phyloP scores from a whole-genome alignment of 2,329 filamentous ascomycete species.

The Setomelanomma holmii region DNA sequence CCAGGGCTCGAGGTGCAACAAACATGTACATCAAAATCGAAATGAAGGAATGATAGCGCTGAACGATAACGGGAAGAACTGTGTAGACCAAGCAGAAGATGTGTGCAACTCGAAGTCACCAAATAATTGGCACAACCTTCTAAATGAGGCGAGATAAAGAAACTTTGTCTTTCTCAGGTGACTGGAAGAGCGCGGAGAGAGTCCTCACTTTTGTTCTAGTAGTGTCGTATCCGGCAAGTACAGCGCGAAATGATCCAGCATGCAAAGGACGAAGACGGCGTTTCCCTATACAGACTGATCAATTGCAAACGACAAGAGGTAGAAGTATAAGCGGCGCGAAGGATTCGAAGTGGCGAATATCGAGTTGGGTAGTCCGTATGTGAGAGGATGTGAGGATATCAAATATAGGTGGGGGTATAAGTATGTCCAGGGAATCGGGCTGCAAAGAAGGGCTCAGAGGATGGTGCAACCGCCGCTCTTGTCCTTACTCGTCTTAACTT shows the following conservation, averaged over 20 bases:
- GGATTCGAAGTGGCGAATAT: not conserved
- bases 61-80: not conserved
- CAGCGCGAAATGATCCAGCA: not conserved
- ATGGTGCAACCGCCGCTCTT: slow-evolving; percentile 53
- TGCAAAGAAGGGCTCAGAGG: slow-evolving; percentile 14
- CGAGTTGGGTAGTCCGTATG: not conserved
- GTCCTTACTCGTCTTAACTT: slow-evolving; percentile 60
- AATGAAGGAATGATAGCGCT: not conserved
- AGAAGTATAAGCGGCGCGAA: not conserved
- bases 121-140: not conserved
- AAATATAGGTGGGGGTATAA: not conserved
- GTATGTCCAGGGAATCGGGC: slow-evolving; percentile 8
- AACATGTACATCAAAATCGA: not conserved
- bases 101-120: not conserved
- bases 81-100: not conserved
- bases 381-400: not conserved
- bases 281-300: not conserved
- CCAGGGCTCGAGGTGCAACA: not conserved
- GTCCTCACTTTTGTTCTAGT: not conserved
- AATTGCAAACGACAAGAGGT: not conserved
- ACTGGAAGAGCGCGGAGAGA: not conserved
- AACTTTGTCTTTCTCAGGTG: not conserved
- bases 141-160: not conserved
- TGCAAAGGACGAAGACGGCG: not conserved
- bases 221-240: not conserved